These are phyloP conservation scores for Arthroderma sp. DNA, from an alignment of 2,329 filamentous ascomycete genomes.

Conservation along the genomic window DNA sequence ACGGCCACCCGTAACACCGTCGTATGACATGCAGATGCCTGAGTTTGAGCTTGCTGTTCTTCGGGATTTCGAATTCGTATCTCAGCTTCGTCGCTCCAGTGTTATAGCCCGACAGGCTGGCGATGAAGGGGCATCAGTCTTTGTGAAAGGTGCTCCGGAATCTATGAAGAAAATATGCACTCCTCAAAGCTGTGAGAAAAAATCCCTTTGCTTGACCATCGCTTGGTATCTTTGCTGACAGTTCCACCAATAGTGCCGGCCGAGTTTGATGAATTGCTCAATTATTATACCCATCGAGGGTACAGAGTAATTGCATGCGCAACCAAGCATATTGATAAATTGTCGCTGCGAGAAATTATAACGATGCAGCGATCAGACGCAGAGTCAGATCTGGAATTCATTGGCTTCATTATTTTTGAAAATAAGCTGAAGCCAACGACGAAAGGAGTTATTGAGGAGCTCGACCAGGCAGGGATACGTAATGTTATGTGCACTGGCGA, in stretches of 20 bases:
- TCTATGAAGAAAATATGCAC: slow-evolving; percentile 90
- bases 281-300: slow-evolving; percentile 86
- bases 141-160: slow-evolving; percentile 92
- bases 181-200: slow-evolving; percentile 56
- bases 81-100: slow-evolving; percentile 79
- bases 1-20: slow-evolving; percentile 50
- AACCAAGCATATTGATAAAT: slow-evolving; percentile 70
- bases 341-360: slow-evolving; percentile 88
- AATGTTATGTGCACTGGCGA: slow-evolving; percentile 91
- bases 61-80: slow-evolving; percentile 88
- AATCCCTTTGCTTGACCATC: neutral
- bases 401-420: slow-evolving; percentile 96
- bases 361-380: slow-evolving; percentile 82
- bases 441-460: slow-evolving; percentile 64
- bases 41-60: slow-evolving; percentile 66
- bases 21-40: neutral
- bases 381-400: slow-evolving; percentile 71
- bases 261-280: slow-evolving; percentile 81
- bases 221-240: slow-evolving; percentile 16
- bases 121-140: slow-evolving; percentile 69
- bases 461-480: slow-evolving; percentile 69
- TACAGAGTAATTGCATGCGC: slow-evolving; percentile 95
- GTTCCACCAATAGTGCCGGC: slow-evolving; percentile 46
- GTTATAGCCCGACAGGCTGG: slow-evolving; percentile 85
- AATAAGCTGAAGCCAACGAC: slow-evolving; percentile 94